Evolutionary conservation across 257 asterid genomes (phyloP).

Genomic region (Anisodus tanguticus): DNA sequence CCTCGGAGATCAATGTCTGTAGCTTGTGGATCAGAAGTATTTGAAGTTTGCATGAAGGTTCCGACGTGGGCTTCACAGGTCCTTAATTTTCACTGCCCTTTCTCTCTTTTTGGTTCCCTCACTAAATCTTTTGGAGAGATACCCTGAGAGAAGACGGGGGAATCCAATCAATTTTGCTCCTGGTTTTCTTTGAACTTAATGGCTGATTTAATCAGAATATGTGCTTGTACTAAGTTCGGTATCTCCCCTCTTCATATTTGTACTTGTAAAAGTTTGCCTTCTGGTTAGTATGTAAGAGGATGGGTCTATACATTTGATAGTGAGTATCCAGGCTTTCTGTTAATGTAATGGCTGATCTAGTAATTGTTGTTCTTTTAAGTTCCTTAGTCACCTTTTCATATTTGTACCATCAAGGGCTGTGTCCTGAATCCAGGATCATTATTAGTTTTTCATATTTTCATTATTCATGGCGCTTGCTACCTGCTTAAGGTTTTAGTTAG

Average conservation of each 20-base stretch:
- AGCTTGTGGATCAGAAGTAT: constrained; percentile 95
- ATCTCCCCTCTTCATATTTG: neutral
- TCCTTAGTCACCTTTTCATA: neutral
- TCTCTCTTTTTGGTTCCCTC: constrained; percentile 1
- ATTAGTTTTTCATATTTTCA: constrained; percentile 10
- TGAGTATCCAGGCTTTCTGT: neutral
- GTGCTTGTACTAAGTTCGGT: neutral
- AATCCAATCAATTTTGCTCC: constrained; percentile 15
- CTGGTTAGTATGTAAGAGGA: constrained; percentile 9
- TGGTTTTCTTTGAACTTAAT: neutral
- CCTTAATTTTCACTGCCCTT: constrained; percentile 17
- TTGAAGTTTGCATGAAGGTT: constrained; percentile 83
- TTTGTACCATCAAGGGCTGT: neutral
- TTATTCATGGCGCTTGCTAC: neutral
- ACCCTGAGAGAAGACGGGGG: neutral
- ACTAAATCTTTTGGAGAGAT: neutral
- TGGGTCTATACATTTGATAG: constrained; percentile 6
- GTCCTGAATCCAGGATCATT: constrained; percentile 13
- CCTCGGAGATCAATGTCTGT: constrained; percentile 91
- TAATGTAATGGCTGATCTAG: neutral
- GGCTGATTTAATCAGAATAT: neutral
- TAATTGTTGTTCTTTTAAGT: neutral
- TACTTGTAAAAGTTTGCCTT: neutral
- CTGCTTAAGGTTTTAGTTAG: neutral
- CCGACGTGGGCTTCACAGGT: constrained; percentile 99